Conservation (phyloP, 352 stramenopile species). For the Phytophthora pistaciae region DNA sequence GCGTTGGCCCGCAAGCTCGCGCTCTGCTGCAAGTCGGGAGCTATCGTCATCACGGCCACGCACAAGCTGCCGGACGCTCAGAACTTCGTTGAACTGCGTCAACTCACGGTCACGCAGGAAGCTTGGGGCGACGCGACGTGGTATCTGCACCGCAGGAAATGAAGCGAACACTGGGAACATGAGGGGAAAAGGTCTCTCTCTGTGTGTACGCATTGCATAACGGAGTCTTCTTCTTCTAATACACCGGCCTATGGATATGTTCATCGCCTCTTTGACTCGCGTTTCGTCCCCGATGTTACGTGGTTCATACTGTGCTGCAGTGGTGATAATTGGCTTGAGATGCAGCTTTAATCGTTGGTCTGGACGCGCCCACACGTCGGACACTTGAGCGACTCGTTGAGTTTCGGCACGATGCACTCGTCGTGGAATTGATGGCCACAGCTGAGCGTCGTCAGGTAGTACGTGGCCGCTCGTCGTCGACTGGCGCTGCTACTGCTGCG, state of each 20-base stretch:
- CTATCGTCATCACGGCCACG: constrained; percentile 71
- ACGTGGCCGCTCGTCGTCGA: constrained; percentile 39
- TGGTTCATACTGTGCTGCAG: constrained; percentile 32
- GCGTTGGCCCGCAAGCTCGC: constrained; percentile 56
- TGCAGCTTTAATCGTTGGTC: constrained; percentile 30
- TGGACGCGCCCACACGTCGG: constrained; percentile 62
- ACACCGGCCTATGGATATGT: constrained; percentile 39
- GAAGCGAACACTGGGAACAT: background rate
- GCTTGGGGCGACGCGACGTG: constrained; percentile 66
- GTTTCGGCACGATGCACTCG: constrained; percentile 82
- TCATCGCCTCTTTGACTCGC: constrained; percentile 7
- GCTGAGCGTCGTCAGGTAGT: constrained; percentile 77
- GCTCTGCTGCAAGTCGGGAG: constrained; percentile 57
- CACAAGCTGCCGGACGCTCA: constrained; percentile 55
- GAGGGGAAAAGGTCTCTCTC: constrained; percentile 7
- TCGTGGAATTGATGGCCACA: constrained; percentile 87
- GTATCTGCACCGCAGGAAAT: constrained; percentile 65
- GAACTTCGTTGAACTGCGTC: constrained; percentile 53
- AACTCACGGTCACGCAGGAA: constrained; percentile 62
- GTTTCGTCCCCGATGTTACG: constrained; percentile 17
- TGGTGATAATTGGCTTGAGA: constrained; percentile 7
- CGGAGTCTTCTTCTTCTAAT: constrained; percentile 28
- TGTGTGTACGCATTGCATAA: constrained; percentile 25
- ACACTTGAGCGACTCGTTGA: constrained; percentile 77
- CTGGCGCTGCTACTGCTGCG: constrained; percentile 26